phyloP scores from a whole-genome alignment of 2,329 filamentous ascomycete species.

The Phoma sp. region DNA sequence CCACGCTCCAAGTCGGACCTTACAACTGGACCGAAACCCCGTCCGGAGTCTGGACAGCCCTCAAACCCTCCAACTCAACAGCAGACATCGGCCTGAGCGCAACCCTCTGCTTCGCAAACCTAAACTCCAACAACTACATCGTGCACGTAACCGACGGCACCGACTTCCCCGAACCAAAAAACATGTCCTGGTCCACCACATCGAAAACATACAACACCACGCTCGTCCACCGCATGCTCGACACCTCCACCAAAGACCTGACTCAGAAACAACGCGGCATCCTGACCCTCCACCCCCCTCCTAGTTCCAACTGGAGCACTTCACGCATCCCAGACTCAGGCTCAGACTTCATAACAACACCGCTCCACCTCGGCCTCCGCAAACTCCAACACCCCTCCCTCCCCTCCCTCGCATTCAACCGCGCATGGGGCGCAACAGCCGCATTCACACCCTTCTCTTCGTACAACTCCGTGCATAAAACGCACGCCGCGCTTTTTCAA shows the following conservation, averaged over 20 bases:
- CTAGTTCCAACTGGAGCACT: neutral
- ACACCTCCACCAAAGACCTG: neutral
- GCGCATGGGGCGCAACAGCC: neutral
- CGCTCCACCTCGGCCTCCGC: neutral
- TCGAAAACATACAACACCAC: neutral
- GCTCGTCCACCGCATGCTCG: neutral
- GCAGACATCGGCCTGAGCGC: neutral
- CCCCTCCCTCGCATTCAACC: no score
- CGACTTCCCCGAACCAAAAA: neutral
- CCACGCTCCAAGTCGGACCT: no score
- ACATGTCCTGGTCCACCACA: neutral
- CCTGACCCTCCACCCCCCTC: neutral
- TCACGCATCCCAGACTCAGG: neutral
- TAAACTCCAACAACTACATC: neutral
- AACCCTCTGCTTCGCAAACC: constrained; percentile 4
- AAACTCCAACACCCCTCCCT: neutral
- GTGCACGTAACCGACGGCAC: neutral
- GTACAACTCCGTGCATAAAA: constrained; percentile 8
- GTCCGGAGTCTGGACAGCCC: neutral
- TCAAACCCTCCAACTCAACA: neutral
- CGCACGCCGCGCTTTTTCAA: constrained; percentile 16
- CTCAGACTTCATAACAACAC: neutral
- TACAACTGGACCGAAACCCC: neutral
- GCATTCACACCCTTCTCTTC: neutral
- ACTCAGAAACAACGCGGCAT: neutral